These are phyloP conservation scores for Epithele typhae DNA, from an alignment of 768 basidiomycete species.

Conservation along the genomic window DNA sequence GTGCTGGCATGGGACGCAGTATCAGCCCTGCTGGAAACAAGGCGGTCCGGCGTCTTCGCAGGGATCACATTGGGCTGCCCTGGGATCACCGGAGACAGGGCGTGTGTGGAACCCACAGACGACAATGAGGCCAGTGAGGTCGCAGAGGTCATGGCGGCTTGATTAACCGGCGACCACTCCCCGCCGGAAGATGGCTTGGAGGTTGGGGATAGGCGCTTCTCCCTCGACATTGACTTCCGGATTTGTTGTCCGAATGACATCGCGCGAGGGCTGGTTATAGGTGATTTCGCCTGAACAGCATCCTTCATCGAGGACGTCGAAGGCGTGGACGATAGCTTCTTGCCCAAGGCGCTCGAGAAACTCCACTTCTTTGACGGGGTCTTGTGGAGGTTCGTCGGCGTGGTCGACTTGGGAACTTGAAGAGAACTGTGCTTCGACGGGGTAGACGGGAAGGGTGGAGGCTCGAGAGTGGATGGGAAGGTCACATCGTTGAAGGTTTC, in stretches of 20 bases:
- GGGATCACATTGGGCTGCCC: conserved; percentile 33
- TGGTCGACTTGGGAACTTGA: conserved; percentile 23
- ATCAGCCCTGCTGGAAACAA: conserved; percentile 58
- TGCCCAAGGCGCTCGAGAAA: conserved; percentile 80
- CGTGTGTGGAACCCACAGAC: conserved; percentile 62
- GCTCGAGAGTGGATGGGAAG: conserved; percentile 48
- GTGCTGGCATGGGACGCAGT: conserved; percentile 78
- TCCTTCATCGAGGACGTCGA: conserved; percentile 52
- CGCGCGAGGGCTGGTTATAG: conserved; percentile 59
- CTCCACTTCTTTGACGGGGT: conserved; percentile 97
- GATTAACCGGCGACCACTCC: conserved; percentile 64
- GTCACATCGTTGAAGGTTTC: conserved; percentile 43
- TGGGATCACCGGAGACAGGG: conserved; percentile 29
- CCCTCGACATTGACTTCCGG: conserved; percentile 68
- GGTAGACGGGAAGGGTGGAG: conserved; percentile 36
- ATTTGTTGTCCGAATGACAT: conserved; percentile 63
- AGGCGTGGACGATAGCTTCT: conserved; percentile 66
- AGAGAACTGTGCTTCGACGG: conserved; percentile 24
- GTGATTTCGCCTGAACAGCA: conserved; percentile 37
- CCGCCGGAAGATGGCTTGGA: conserved; percentile 35
- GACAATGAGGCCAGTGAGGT: conserved; percentile 72
- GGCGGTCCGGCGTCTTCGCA: conserved; percentile 64
- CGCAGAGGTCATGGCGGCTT: conserved; percentile 75
- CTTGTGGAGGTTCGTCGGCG: conserved; percentile 40
- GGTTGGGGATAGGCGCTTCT: conserved; percentile 44